Conservation (phyloP, 495 filamentous ascomycete species). For the Lasiosphaeris hirsuta region DNA sequence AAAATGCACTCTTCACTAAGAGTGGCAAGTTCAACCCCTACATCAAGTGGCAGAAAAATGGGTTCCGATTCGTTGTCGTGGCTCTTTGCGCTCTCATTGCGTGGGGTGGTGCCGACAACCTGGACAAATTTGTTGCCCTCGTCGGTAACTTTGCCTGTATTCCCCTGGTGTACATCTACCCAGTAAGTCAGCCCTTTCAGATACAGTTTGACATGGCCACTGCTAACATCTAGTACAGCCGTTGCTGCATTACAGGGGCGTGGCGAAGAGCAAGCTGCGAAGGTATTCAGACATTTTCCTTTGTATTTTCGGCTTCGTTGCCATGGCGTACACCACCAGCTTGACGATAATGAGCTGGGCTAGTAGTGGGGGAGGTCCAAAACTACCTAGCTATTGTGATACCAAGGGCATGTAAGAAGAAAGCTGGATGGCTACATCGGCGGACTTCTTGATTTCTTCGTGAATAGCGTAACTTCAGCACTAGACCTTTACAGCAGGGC, state of each 20-base stretch:
- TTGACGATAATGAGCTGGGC: conserved; percentile 85
- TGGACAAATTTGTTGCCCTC: conserved; percentile 95
- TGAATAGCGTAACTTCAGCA: neutral
- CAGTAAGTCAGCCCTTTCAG: conserved; percentile 56
- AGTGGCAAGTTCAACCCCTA: conserved; percentile 93
- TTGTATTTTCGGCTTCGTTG: conserved; percentile 73
- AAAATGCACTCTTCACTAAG: conserved; percentile 60
- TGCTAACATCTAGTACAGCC: conserved; percentile 54
- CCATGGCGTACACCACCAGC: conserved; percentile 86
- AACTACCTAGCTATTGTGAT: conserved; percentile 50
- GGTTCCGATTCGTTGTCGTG: conserved; percentile 89
- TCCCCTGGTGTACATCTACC: conserved; percentile 95
- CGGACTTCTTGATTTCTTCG: neutral
- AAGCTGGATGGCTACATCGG: neutral
- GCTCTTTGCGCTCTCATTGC: conserved; percentile 79
- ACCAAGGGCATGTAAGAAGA: conserved; percentile 16
- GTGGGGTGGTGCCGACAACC: conserved; percentile 86
- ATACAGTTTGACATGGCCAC: neutral
- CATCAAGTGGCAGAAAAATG: conserved; percentile 99
- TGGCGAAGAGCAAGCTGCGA: conserved; percentile 61
- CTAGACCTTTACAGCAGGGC: neutral
- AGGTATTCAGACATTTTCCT: conserved; percentile 68
- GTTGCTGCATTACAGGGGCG: conserved; percentile 78
- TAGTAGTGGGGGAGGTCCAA: conserved; percentile 32
- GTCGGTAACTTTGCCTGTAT: conserved; percentile 98